Evolutionary conservation across 768 basidiomycete species (phyloP), one percentile per base, ranked within the genome.

Genomic region (Naganishia kalamii): DNA sequence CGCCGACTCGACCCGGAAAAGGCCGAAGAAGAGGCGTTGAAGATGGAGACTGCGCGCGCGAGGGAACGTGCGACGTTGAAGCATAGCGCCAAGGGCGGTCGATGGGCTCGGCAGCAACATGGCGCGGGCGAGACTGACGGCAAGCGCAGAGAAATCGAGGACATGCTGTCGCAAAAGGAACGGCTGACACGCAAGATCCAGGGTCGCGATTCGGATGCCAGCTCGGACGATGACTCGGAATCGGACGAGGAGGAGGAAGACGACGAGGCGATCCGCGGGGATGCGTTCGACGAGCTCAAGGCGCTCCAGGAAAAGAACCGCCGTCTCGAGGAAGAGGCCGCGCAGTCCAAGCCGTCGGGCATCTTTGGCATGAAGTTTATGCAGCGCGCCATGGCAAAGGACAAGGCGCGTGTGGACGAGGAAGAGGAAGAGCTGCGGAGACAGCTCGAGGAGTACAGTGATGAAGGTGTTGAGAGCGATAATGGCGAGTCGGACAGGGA

Each of bases 301-400:
- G 71, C 75, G 33, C 70, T 89, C 47, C 81, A 84, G 23, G 73
- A 74, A 11, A 79, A 81, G 35, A 81, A 74, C 17, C 68, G 67
- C 2, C 72, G 70, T 32, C 48, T 62, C 29, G 80, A 75, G 23
- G 78, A 80, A 72, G 68, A 62, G 27, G 65, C 52, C 15, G 65
- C 44, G 10, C 51, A 59, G 19, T 63, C 30, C n/a, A 84, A 84
- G 70, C 78, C 81, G 52, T 88, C 87, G 78, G 85, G 88, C 66
- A 83, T 97, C 11, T 88, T 96, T 75, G 83, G 85, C 68, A 97
- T 98, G 96, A 97, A 96, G 80, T 99, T 98, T 79, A 99, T 99
- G 94, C 87, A 88, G 77, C 88, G 92, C 49, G 93, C 91, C 0
- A 86, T 88, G 80, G 84, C 84, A 4, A 82, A 90, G 68, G 83